Evolutionary conservation across 148 eudicot species (phyloP).

Genomic region (Heliosperma pusillum): DNA sequence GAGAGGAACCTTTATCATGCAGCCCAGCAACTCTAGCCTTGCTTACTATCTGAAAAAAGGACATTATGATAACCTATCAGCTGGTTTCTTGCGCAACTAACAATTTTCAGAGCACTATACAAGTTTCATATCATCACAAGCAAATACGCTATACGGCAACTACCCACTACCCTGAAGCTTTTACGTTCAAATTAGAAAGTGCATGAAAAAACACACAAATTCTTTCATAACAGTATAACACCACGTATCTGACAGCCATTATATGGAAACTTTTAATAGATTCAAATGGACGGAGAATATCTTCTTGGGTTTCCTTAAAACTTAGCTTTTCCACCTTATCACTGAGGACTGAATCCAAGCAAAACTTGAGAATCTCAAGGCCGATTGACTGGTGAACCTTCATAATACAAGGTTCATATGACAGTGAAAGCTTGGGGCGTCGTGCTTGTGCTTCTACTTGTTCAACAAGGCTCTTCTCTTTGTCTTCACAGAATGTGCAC

Average conservation of each 20-base stretch:
- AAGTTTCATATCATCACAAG: too few relatives aligned
- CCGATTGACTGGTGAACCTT: too few relatives aligned
- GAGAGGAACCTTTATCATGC: slow-evolving; percentile 78
- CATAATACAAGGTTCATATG: too few relatives aligned
- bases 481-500: too few relatives aligned
- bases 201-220: neutral
- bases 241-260: neutral
- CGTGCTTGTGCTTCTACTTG: too few relatives aligned
- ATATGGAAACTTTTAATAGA: neutral
- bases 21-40: slow-evolving; percentile 60
- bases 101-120: neutral
- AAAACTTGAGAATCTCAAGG: too few relatives aligned
- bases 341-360: too few relatives aligned
- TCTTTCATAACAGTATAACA: neutral
- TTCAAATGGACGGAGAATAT: neutral
- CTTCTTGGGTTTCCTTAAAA: too few relatives aligned
- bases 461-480: too few relatives aligned
- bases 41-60: slow-evolving; percentile 52
- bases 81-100: slow-evolving; percentile 1
- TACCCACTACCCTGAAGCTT: neutral
- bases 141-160: too few relatives aligned
- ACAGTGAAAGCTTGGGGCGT: too few relatives aligned
- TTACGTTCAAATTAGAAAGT: neutral
- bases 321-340: too few relatives aligned
- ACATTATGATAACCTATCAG: slow-evolving; percentile 10